Percentiles rank a stretch among this genome's conserved stretches.
These are phyloP conservation scores for Gliomastix tumulicola DNA, from an alignment of 2,329 filamentous ascomycete genomes.

Conservation along the genomic window DNA sequence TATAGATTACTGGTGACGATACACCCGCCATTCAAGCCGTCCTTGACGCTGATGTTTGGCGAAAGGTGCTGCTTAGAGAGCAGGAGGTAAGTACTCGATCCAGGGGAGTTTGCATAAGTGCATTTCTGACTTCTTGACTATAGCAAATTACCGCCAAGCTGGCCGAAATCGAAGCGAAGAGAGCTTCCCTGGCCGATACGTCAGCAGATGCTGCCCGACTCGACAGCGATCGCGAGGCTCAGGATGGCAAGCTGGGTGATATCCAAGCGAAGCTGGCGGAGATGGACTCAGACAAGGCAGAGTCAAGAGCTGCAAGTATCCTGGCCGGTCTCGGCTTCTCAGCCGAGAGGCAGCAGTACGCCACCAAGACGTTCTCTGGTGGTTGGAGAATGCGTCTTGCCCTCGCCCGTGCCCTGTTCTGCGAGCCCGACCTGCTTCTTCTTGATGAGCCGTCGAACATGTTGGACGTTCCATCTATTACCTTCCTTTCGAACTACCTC, in stretches of 20 bases:
- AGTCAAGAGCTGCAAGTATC: conserved; percentile 91
- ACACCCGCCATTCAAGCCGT: conserved; percentile 93
- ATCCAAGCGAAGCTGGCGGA: conserved; percentile 88
- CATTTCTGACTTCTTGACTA: too few relatives aligned
- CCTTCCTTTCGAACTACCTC: conserved; percentile 93
- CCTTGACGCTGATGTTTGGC: conserved; percentile 95
- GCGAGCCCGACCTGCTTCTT: conserved; percentile 89
- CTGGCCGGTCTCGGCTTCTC: conserved; percentile 97
- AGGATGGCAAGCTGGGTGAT: conserved; percentile 86
- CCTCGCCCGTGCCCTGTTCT: conserved; percentile 90
- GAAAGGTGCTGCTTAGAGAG: conserved; percentile 86
- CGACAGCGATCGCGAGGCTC: conserved; percentile 80
- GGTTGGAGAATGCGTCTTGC: conserved; percentile 99
- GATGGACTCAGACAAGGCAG: conserved; percentile 99
- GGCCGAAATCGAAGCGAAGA: conserved; percentile 67
- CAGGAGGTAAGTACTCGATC: conserved; percentile 57
- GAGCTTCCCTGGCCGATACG: conserved; percentile 79
- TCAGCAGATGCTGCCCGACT: conserved; percentile 80
- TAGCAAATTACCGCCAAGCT: conserved; percentile 73
- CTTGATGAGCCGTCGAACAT: conserved; percentile 99
- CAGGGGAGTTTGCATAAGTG: too few relatives aligned
- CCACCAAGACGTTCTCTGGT: conserved; percentile 97
- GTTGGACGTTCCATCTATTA: conserved; percentile 99
- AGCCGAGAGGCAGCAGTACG: conserved; percentile 79
- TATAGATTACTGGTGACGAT: conserved; percentile 87